Evolutionary conservation across 148 eudicot species (phyloP).

Genomic region (Spergularia bocconei): DNA sequence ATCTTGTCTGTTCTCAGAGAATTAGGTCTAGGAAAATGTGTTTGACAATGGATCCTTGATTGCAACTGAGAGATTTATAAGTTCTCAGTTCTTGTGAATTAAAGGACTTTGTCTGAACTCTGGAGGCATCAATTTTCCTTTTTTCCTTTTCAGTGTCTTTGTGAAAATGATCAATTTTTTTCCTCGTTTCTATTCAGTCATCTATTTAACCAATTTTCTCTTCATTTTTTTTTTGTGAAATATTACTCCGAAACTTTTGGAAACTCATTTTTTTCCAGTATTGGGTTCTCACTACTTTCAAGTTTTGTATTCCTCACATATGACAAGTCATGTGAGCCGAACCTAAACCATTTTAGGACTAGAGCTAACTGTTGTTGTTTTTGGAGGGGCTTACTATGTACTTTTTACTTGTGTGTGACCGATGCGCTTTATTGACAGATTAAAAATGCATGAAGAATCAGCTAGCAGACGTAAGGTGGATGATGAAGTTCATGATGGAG

Average conservation of each 20-base stretch:
- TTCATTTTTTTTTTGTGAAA: no score
- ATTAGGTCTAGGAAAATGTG: no score
- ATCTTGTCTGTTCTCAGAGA: no score
- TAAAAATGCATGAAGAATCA: constrained; percentile 95
- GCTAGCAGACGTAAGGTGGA: constrained; percentile 89
- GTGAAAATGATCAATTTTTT: neutral
- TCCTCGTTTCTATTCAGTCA: no score
- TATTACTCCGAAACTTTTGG: no score
- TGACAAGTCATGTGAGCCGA: no score
- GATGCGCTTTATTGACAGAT: constrained; percentile 34
- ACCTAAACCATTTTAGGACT: no score
- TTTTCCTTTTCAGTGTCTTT: neutral
- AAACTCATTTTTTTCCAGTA: no score
- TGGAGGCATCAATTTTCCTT: neutral
- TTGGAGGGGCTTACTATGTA: neutral
- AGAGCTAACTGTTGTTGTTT: no score
- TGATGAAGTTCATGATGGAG: constrained; percentile 91
- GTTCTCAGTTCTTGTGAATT: no score
- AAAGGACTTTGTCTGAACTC: neutral
- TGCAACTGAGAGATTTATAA: neutral
- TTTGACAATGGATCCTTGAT: neutral
- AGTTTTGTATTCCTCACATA: no score
- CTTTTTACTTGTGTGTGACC: neutral
- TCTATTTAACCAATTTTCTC: neutral
- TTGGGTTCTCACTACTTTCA: no score